Evolutionary conservation across 2,329 filamentous ascomycete species (phyloP).

Genomic region (Scytalidium lignicola): DNA sequence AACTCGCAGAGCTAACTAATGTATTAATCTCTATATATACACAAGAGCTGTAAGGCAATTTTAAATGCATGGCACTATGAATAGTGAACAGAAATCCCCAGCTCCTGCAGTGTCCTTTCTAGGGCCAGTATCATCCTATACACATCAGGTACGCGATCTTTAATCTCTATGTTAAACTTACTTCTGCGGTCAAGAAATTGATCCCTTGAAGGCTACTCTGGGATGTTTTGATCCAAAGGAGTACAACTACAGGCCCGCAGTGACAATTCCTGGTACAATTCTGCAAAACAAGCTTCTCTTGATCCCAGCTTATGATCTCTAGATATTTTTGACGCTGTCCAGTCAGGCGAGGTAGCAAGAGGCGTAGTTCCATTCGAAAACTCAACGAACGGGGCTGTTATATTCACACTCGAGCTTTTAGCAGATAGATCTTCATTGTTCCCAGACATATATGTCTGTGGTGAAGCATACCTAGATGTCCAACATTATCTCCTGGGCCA

Average conservation of each 20-base stretch:
- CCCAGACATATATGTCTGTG: constrained; percentile 68
- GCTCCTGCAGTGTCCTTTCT: constrained; percentile 48
- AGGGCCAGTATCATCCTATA: constrained; percentile 61
- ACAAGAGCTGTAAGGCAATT: no score
- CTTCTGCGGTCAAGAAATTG: not conserved
- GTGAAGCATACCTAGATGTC: constrained; percentile 81
- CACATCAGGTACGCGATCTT: constrained; percentile 53
- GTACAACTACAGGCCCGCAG: constrained; percentile 35
- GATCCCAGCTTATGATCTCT: not conserved
- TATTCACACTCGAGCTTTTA: constrained; percentile 84
- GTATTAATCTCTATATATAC: no score
- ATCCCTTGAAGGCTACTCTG: constrained; percentile 43
- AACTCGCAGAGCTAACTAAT: no score
- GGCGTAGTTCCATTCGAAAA: constrained; percentile 96
- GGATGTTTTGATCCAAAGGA: constrained; percentile 37
- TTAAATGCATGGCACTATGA: not conserved
- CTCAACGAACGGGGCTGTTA: constrained; percentile 87
- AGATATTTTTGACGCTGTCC: constrained; percentile 80
- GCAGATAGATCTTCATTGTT: constrained; percentile 65
- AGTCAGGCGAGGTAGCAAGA: constrained; percentile 56
- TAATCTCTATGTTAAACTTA: not conserved
- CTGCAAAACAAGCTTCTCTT: constrained; percentile 4
- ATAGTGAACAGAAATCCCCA: not conserved
- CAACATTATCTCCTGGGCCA: constrained; percentile 78
- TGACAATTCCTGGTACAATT: constrained; percentile 37